Evolutionary conservation across 2,329 filamentous ascomycete species (phyloP).

Genomic region (Endothia cerciana): DNA sequence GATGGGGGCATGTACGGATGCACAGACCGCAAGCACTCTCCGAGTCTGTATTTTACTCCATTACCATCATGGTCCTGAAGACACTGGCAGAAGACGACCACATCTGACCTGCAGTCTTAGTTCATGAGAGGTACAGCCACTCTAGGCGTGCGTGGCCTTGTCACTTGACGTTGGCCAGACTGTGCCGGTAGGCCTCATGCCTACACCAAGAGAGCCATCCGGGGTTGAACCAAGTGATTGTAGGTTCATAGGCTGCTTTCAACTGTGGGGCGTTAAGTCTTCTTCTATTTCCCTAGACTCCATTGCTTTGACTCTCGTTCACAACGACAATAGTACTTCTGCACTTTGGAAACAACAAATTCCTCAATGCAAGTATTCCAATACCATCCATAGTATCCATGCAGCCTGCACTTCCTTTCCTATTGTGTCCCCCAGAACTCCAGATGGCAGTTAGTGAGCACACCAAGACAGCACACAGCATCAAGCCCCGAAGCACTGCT

Average conservation of each 20-base stretch:
- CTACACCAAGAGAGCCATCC: neutral
- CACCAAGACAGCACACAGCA: slow-evolving; percentile 8
- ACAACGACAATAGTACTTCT: neutral
- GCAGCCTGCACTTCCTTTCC: too few species aligned
- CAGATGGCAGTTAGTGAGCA: neutral
- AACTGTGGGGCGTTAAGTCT: neutral
- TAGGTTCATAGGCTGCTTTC: neutral
- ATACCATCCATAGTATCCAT: slow-evolving; percentile 3
- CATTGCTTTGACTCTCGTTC: neutral
- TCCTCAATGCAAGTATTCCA: neutral
- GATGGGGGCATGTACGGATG: too few species aligned
- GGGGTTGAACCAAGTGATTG: neutral
- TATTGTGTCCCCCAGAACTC: slow-evolving; percentile 1
- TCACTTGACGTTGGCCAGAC: slow-evolving; percentile 2
- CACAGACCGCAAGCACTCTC: neutral
- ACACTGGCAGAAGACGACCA: neutral
- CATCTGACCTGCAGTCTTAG: neutral
- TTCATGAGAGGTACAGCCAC: neutral
- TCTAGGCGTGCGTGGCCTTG: neutral
- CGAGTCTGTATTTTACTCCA: neutral
- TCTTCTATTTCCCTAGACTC: neutral
- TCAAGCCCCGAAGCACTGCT: slow-evolving; percentile 23
- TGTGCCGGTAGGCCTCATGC: neutral
- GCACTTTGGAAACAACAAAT: neutral
- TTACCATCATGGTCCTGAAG: neutral